Percentiles rank a stretch among this genome's conserved stretches.
Evolutionary conservation across 805 yeast species (phyloP).

Genomic region (Yarrowia hollandica): DNA sequence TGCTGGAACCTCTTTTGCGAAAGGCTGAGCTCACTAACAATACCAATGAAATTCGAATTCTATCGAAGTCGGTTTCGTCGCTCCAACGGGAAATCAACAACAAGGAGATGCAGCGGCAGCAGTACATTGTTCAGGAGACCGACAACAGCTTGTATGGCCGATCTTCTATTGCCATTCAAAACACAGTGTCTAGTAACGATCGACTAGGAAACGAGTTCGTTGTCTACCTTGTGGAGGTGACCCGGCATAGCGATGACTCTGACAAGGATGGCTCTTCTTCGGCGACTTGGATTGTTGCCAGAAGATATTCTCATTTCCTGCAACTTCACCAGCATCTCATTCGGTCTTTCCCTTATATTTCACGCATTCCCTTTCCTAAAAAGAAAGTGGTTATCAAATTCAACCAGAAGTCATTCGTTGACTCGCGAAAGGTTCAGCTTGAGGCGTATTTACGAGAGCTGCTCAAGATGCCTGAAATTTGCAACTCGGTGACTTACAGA

Average conservation of each 20-base stretch:
- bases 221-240: conserved; percentile 75
- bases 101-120: conserved; percentile 75
- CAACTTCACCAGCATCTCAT: conserved; percentile 66
- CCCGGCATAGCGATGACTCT: conserved; percentile 47
- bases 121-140: conserved; percentile 76
- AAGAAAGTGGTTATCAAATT: conserved; percentile 66
- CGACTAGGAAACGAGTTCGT: conserved; percentile 60
- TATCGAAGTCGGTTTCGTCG: conserved; percentile 65
- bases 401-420: conserved; percentile 60
- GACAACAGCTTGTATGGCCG: conserved; percentile 70
- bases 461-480: conserved; percentile 63
- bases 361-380: conserved; percentile 52
- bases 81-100: conserved; percentile 69
- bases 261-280: conserved; percentile 41
- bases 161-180: conserved; percentile 43
- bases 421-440: conserved; percentile 59
- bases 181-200: conserved; percentile 53
- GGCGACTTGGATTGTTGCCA: conserved; percentile 88
- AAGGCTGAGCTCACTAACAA: conserved; percentile 88
- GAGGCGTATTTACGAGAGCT: conserved; percentile 62
- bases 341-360: conserved; percentile 52
- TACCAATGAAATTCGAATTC: conserved; percentile 62
- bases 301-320: conserved; percentile 83
- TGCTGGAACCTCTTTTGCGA: conserved; percentile 64
- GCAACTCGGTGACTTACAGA: conserved; percentile 70